Conservation (phyloP, 1,284 basidiomycete genomes). For the Ganoderma meredithae region DNA sequence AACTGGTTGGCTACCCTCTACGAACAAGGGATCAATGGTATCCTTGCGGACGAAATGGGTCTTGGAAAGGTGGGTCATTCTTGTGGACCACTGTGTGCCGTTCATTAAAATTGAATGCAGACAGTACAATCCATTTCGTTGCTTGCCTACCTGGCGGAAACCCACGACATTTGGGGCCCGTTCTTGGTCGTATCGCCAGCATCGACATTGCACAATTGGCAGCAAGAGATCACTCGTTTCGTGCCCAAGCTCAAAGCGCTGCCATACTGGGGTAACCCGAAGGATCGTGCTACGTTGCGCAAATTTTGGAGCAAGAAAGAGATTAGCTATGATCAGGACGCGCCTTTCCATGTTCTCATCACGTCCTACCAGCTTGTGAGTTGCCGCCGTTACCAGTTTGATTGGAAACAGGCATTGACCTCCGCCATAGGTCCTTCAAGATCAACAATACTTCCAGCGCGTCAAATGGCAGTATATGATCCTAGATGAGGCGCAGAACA, state of each 20-base stretch:
- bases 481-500: conserved; percentile 98
- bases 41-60: conserved; percentile 99
- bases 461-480: conserved; percentile 99
- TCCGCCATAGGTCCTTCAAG: conserved; percentile 82
- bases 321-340: conserved; percentile 94
- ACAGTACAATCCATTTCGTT: conserved; percentile 99
- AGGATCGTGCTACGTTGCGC: conserved; percentile 93
- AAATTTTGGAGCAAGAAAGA: conserved; percentile 99
- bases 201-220: conserved; percentile 99
- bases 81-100: neutral
- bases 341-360: conserved; percentile 96
- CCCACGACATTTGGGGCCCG: conserved; percentile 99
- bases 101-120: conserved; percentile 49
- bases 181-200: conserved; percentile 99
- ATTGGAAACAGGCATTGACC: neutral
- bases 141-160: conserved; percentile 95
- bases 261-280: conserved; percentile 99
- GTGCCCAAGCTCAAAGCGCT: conserved; percentile 94
- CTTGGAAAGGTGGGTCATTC: conserved; percentile 77
- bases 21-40: conserved; percentile 99
- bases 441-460: conserved; percentile 98
- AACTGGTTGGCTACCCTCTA: conserved; percentile 99
- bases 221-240: conserved; percentile 97
- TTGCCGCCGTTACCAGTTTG: conserved; percentile 20
- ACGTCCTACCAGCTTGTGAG: conserved; percentile 96